A percentile compares a stretch with the other conserved stretches of the same genome.
These are phyloP conservation scores for Fusarium sp. DNA, from an alignment of 2,329 filamentous ascomycete genomes.

Conservation along the genomic window DNA sequence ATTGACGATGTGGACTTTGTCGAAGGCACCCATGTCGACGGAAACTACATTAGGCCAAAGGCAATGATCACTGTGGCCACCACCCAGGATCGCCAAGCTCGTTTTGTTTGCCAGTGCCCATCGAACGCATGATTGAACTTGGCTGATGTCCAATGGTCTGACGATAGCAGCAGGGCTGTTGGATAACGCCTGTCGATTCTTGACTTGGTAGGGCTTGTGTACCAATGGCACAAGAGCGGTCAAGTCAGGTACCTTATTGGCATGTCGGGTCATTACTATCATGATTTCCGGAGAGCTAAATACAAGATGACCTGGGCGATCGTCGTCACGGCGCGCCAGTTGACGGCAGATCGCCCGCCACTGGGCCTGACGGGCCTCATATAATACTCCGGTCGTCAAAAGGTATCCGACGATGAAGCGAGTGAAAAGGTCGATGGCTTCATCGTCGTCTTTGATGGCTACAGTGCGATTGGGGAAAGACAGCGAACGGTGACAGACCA, in stretches of 20 bases:
- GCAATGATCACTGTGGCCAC: slow-evolving; percentile 69
- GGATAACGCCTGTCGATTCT: slow-evolving; percentile 61
- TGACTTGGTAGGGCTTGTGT: slow-evolving; percentile 48
- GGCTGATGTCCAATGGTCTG: slow-evolving; percentile 55
- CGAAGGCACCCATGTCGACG: slow-evolving; percentile 67
- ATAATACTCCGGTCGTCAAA: slow-evolving; percentile 43
- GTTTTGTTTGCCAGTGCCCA: slow-evolving; percentile 62
- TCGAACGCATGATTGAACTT: slow-evolving; percentile 63
- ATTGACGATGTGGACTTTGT: slow-evolving; percentile 56
- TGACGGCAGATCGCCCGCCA: slow-evolving; percentile 64
- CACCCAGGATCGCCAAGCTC: slow-evolving; percentile 62
- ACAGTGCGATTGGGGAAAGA: slow-evolving; percentile 57
- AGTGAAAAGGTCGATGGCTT: slow-evolving; percentile 60
- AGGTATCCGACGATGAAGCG: slow-evolving; percentile 60
- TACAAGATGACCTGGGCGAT: slow-evolving; percentile 49
- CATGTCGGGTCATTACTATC: slow-evolving; percentile 58
- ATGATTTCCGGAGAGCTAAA: slow-evolving; percentile 62
- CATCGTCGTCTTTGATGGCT: slow-evolving; percentile 55
- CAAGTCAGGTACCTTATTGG: slow-evolving; percentile 55
- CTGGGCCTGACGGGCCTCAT: slow-evolving; percentile 46
- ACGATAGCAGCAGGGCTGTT: slow-evolving; percentile 55
- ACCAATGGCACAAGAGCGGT: slow-evolving; percentile 51
- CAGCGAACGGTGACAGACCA: slow-evolving; percentile 58
- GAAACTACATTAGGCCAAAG: slow-evolving; percentile 60
- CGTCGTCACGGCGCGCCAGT: slow-evolving; percentile 52